Conservation (phyloP, 306 rosid genomes). For the Lupinus albus region DNA sequence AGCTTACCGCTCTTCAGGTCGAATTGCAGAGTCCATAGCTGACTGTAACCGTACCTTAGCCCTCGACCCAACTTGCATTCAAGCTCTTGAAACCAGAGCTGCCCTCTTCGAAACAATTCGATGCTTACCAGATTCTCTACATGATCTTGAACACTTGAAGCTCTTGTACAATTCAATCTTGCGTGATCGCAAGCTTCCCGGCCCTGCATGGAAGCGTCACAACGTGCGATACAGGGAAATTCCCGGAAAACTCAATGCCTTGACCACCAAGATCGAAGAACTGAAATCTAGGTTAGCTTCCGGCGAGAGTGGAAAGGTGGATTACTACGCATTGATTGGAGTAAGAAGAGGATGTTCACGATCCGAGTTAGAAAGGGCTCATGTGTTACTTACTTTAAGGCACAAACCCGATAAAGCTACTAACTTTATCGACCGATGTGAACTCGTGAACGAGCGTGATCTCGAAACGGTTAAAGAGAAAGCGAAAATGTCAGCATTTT, state of each 20-base stretch:
- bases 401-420: slow-evolving; percentile 89
- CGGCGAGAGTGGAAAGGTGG: slow-evolving; percentile 69
- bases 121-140: slow-evolving; percentile 83
- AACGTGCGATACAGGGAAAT: slow-evolving; percentile 78
- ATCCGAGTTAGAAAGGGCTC: slow-evolving; percentile 85
- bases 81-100: slow-evolving; percentile 87
- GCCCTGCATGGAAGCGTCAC: slow-evolving; percentile 93
- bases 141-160: slow-evolving; percentile 86
- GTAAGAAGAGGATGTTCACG: slow-evolving; percentile 86
- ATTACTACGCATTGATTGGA: slow-evolving; percentile 78
- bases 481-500: slow-evolving; percentile 73
- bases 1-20: slow-evolving; percentile 66
- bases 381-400: slow-evolving; percentile 63
- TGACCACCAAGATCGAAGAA: slow-evolving; percentile 63
- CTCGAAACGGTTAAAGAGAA: slow-evolving; percentile 73
- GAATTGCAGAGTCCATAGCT: slow-evolving; percentile 84
- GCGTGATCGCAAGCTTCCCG: slow-evolving; percentile 80
- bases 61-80: slow-evolving; percentile 74
- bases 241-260: slow-evolving; percentile 76
- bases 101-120: slow-evolving; percentile 71
- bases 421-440: slow-evolving; percentile 73
- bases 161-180: slow-evolving; percentile 83
- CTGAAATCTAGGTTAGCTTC: slow-evolving; percentile 73
- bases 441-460: slow-evolving; percentile 71
- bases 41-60: slow-evolving; percentile 88